phyloP scores from a whole-genome alignment of 1,284 basidiomycete species.

The Inonotus hispidus region DNA sequence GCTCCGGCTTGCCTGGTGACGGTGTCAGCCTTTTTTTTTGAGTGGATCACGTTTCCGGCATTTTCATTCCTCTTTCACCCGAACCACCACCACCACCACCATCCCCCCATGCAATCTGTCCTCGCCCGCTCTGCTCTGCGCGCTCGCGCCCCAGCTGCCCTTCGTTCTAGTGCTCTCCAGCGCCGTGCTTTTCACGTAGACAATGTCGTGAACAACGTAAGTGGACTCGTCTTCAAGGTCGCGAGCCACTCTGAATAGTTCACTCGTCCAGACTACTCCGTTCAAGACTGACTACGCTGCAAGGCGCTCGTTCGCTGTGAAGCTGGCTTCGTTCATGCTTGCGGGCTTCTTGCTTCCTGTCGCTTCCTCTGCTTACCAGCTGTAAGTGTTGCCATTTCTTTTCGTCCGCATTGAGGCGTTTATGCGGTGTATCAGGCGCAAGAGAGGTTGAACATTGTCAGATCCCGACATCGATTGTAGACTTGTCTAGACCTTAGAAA shows the following conservation, averaged over 20 bases:
- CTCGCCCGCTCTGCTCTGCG: conserved; percentile 41
- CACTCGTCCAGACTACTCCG: conserved; percentile 54
- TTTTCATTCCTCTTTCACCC: not conserved
- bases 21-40: not conserved
- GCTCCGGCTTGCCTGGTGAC: not conserved
- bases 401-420: conserved; percentile 1
- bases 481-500: conserved; percentile 5
- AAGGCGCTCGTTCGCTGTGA: conserved; percentile 53
- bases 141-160: conserved; percentile 33
- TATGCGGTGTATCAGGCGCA: conserved; percentile 28
- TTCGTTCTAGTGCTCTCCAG: conserved; percentile 26
- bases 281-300: conserved; percentile 55
- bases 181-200: conserved; percentile 25
- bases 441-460: conserved; percentile 26
- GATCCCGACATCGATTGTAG: not conserved
- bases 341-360: conserved; percentile 66
- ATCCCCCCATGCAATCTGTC: conserved; percentile 23
- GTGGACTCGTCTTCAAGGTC: conserved; percentile 17
- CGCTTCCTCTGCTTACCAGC: conserved; percentile 52
- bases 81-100: conserved; percentile 10
- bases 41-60: not conserved
- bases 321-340: conserved; percentile 48
- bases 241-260: not conserved
- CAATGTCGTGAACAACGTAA: conserved; percentile 56
- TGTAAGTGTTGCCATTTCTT: conserved; percentile 42